Base-by-base conservation (phyloP, 257 asterid genomes). In the Ehretia macrophylla region DNA sequence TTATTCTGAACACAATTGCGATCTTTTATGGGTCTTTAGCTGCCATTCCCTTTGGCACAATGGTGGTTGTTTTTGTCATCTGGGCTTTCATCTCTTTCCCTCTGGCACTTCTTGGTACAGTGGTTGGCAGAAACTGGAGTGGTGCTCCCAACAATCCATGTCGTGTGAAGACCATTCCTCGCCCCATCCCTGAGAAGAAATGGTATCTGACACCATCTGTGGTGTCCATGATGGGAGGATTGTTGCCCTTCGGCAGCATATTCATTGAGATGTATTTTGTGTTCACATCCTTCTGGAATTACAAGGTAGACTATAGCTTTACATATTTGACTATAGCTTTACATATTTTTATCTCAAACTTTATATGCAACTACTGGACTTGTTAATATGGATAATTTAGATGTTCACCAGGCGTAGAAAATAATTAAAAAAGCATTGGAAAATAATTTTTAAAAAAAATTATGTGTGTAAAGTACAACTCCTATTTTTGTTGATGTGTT, bases 151-250 rank as follows among this genome's bases (percentile, higher is more conserved):
- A 77, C 58, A 80, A 80, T 76, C 90, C 90, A 0, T 83, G 90
- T 58, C 81, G 90, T 49, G 90, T 83, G 74, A 83, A 83, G 71
- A 80, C 90, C 67, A 80, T 83, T 55, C 90, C 90, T 23, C 80
- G 87, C 51, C 98, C 97, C 46, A 88, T 92, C 55, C 99, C 99
- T 5, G 97, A 85, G 82, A 92, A 82, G 68, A 85, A 80, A 59
- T 85, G 87, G 94, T 80, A 83, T 60, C 67, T 83, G 70, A 78
- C 81, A 3, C 86, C 87, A 17, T 80, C 83, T 14, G 75, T 83
- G 21, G 70, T 83, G 51, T 83, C 90, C 47, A 59, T 83, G 74
- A 83, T 83, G 90, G 90, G 90, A 38, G 90, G 90, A 51, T 63
- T 83, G 75, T 77, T 83, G 51, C 90, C 90, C 37, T 80, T 83